Evolutionary conservation across 345 rosid genomes (phyloP), one percentile per base, ranked within the genome.

Genomic region (Luvunga scandens): DNA sequence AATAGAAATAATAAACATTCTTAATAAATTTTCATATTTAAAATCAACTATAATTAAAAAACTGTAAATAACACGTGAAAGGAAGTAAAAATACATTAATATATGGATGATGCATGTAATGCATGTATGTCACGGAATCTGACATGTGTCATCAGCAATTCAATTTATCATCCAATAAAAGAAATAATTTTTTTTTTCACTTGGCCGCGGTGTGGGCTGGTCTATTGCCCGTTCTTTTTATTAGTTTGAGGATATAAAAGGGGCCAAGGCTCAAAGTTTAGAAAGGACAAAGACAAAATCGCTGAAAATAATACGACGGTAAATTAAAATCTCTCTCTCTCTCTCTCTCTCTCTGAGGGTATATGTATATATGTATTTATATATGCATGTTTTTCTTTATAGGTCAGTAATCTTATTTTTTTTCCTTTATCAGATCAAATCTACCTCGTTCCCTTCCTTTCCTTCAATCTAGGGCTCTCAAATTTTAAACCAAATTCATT

Each of bases 401-500:
- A 12, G 50, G 50, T 13, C 50, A 13, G 48, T 42, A 42, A 4
- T 13, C 50, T 12, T 45, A 45, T 45, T 45, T 45, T 3, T 45
- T 74, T 74, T 55, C 22, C 10, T 10, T 60, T 2, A 22, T 60
- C 56, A 48, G 71, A 75, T 75, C 78, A 75, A 75, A 66, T 77
- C 73, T 34, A 19, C 33, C 75, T 48, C 63, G 42, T 22, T 66
- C 25, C 28, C 28, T 22, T 22, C 69, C 24, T 66, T 24, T 69
- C 78, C 86, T 81, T 55, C 66, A 71, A 75, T 81, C 74, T 85
- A 84, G 86, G 88, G 81, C 55, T 81, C 65, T 30, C 73, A 64
- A 66, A 65, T 71, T 9, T 31, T 31, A 30, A 10, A 55, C 25
- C 3, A 7, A 27, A 39, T 74, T 74, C 25, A 42, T 27, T 59